Base-by-base conservation (phyloP, 208 protist genomes). In the Acanthamoeba royreba region DNA sequence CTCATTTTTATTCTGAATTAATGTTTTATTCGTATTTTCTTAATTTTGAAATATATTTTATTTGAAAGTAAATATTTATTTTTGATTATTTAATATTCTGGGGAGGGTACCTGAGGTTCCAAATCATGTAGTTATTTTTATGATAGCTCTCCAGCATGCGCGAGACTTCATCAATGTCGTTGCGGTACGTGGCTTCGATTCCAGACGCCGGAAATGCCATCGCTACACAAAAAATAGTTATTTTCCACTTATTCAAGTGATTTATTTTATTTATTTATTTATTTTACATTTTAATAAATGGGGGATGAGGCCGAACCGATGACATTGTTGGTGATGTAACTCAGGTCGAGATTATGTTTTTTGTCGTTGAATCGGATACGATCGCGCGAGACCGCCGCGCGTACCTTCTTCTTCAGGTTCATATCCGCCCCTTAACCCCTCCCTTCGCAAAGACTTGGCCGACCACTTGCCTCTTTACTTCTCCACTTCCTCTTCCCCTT, bases 261-360 rank as follows among this genome's bases (percentile, higher is more conserved):
- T n/a, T n/a, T n/a, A n/a, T n/a, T n/a, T n/a, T 69, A 49, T 40
- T 28, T 77, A 11, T 86, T 53, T 42, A 58, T 86, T 86, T 45
- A 4, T 81, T 9, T 81, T 85, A 42, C 5, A 19, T 11, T 33
- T 11, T 11, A 77, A 33, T 38, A 33, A 28, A 38, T 40, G 15
- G 66, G 35, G 17, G 66, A 28, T 15, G 31, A 77, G n/a, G 35
- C 17, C 87, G 33, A 53, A 96, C 95, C 95, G 15, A 96, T 61
- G 4, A 96, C 31, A 46, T 96, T 95, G 31, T 81, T 66, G 33
- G 94, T 96, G 15, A 96, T 96, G 88, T 96, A 96, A 11, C 95
- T 90, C 38, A 96, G 58, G 58, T 96, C 95, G 28, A 96, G 88
- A 94, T 96, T 93, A 17, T 94, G 53, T 66, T 96, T 89, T 53